phyloP scores from a whole-genome alignment of 1,284 basidiomycete genomes.

The Microbotryum saponariae region DNA sequence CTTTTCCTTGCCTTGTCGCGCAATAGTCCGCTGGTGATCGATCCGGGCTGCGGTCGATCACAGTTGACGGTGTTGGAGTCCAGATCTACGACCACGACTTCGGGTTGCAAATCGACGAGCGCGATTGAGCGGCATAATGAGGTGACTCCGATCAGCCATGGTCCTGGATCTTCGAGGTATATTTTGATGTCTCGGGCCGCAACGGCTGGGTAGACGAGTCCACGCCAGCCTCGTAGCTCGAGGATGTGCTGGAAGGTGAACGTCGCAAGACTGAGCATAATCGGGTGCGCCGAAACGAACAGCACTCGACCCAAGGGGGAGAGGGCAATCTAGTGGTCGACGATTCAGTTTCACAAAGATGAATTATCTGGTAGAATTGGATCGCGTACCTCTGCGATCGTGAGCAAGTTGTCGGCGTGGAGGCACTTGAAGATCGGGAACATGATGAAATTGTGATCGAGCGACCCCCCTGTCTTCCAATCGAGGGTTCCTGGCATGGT shows the following conservation, averaged over 20 bases:
- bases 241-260: constrained; percentile 84
- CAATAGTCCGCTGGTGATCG: constrained; percentile 70
- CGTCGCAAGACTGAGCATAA: constrained; percentile 76
- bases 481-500: constrained; percentile 45
- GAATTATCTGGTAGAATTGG: background rate
- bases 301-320: constrained; percentile 85
- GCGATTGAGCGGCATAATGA: constrained; percentile 72
- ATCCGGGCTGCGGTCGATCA: constrained; percentile 64
- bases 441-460: constrained; percentile 63
- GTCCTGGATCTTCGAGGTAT: constrained; percentile 60
- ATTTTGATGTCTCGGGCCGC: constrained; percentile 85
- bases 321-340: constrained; percentile 62
- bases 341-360: background rate
- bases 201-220: constrained; percentile 72
- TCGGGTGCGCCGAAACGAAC: constrained; percentile 81
- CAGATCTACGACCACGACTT: constrained; percentile 84
- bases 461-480: constrained; percentile 43
- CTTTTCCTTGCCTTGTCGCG: constrained; percentile 75
- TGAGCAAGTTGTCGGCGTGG: constrained; percentile 87
- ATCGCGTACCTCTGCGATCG: constrained; percentile 70
- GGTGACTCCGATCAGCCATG: constrained; percentile 87
- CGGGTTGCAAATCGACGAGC: constrained; percentile 55
- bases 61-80: constrained; percentile 87
- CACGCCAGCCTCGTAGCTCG: constrained; percentile 88
- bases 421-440: constrained; percentile 94